These are phyloP conservation scores for Tricholoma hemisulphureum DNA, from an alignment of 768 basidiomycete genomes.

Conservation along the genomic window DNA sequence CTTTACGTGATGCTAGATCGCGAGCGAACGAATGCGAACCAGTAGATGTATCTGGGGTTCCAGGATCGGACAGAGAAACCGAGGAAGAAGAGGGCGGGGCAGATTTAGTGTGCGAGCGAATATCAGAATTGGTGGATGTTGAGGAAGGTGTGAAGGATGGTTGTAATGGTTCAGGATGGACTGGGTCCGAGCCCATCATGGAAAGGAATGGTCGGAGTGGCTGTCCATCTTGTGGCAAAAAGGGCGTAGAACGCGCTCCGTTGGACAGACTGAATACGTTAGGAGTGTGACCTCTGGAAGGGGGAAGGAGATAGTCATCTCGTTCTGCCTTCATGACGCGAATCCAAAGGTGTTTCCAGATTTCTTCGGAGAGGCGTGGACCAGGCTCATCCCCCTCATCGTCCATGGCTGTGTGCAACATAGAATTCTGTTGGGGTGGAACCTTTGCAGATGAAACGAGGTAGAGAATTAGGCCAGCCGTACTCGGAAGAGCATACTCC, in stretches of 20 bases:
- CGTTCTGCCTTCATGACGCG: constrained; percentile 64
- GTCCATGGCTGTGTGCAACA: constrained; percentile 15
- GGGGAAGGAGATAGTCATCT: constrained; percentile 40
- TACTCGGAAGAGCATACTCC: constrained; percentile 91
- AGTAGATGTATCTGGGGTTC: constrained; percentile 56
- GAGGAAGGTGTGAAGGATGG: constrained; percentile 46
- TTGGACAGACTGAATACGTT: constrained; percentile 43
- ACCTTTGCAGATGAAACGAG: constrained; percentile 46
- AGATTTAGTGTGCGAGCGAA: constrained; percentile 47
- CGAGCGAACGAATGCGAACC: constrained; percentile 26
- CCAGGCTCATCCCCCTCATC: constrained; percentile 57
- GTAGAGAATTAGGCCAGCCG: constrained; percentile 79
- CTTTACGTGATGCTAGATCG: constrained; percentile 37
- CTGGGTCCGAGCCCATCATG: constrained; percentile 32
- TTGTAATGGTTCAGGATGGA: constrained; percentile 33
- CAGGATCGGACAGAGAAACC: constrained; percentile 35
- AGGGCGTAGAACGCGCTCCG: constrained; percentile 41
- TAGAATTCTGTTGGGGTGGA: constrained; percentile 15
- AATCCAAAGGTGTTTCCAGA: constrained; percentile 86
- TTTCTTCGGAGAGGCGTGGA: constrained; percentile 81
- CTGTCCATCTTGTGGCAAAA: constrained; percentile 34
- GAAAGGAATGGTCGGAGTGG: constrained; percentile 50
- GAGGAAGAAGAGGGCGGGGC: constrained; percentile 47
- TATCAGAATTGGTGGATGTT: constrained; percentile 53
- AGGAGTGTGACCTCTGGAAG: constrained; percentile 34